Conservation (phyloP, 805 yeast genomes). For the Starmerella etchellsii region DNA sequence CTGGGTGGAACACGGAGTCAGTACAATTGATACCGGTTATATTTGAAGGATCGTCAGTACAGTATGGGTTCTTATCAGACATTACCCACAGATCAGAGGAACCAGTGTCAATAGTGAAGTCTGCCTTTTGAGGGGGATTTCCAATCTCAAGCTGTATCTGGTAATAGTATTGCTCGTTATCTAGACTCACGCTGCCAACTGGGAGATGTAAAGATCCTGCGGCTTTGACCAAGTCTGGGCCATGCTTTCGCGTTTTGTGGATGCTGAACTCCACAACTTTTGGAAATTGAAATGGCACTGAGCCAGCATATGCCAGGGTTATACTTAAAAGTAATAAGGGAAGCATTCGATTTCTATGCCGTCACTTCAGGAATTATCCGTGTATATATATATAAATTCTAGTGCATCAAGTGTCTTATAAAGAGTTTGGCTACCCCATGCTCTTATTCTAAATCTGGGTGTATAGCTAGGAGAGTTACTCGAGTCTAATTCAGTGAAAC, state of each 20-base stretch:
- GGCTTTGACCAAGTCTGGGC: slow-evolving; percentile 1
- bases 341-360: no score
- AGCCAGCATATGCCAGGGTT: not conserved
- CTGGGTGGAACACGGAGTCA: slow-evolving; percentile 23
- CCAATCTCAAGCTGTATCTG: slow-evolving; percentile 32
- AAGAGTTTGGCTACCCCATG: no score
- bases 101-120: slow-evolving; percentile 56
- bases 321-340: not conserved
- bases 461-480: no score
- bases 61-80: slow-evolving; percentile 13
- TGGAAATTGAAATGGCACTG: not conserved
- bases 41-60: slow-evolving; percentile 6
- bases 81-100: slow-evolving; percentile 59
- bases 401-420: no score
- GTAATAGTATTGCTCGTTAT: slow-evolving; percentile 18
- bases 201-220: not conserved
- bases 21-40: slow-evolving; percentile 18
- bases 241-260: slow-evolving; percentile 2
- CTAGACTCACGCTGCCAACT: not conserved
- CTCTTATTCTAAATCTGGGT: no score
- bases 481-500: no score
- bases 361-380: no score
- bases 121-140: slow-evolving; percentile 39
- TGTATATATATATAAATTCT: no score
- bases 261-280: slow-evolving; percentile 6